Evolutionary conservation across 768 basidiomycete species (phyloP), one percentile per base, ranked within the genome.

Genomic region (Leucosporidium scottii): DNA sequence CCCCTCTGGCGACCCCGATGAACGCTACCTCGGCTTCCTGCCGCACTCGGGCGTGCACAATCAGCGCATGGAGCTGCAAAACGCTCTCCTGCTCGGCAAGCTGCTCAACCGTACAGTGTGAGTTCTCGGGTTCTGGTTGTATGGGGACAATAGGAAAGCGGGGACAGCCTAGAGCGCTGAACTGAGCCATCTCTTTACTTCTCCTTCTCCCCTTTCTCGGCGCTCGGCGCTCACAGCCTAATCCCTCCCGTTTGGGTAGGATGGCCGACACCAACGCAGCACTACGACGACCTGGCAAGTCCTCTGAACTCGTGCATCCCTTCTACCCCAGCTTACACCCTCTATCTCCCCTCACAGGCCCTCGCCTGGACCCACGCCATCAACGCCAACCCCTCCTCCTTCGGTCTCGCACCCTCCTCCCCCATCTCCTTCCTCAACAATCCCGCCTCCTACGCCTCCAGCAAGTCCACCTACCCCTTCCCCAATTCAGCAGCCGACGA

Each of bases 1-100:
- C 39, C 62, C 25, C 25, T 51, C 13, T 23, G 54, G 59, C 2
- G 76, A 79, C 64, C 69, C 71, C 3, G 64, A 77, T 18, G 81
- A 81, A 68, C 79, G 76, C 61, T 91, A 83, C 76, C 78, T 92
- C 25, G 81, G 88, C 25, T 91, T 89, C 76, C 81, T 91, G 25
- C 89, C 90, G 18, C 89, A 91, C 76, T 89, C 87, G 23, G 88
- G 89, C 4, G 86, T 87, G 72, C 88, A 91, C 77, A 91, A 90
- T 77, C 89, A 91, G 79, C 85, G 88, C 27, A 88, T 91, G 67
- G 86, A 86, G 18, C 82, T 91, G 62, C 87, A 91, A 78, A 91
- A 91, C 71, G 89, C 88, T 1, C 82, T 90, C 28, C 79, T 86
- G 15, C 82, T 91, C 60, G 82, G 88, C 4, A 80, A 79, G 65